Evolutionary conservation across 768 basidiomycete genomes (phyloP), one percentile per base, ranked within the genome.

Genomic region (Saitozyma podzolica): DNA sequence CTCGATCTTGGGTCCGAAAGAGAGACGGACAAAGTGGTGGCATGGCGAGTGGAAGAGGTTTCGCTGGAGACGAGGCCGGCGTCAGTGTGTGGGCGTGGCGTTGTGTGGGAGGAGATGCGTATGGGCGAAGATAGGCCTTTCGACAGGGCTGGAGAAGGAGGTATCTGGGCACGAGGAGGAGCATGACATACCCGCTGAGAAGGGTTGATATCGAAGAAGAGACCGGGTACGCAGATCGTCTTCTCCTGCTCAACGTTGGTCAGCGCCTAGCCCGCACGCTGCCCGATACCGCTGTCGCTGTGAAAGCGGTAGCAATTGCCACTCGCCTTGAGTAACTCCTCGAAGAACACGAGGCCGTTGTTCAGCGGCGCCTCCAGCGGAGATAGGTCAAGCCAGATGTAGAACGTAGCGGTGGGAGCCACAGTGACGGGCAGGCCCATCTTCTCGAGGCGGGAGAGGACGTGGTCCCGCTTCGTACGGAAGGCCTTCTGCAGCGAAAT

Each of bases 341-440:
- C 92, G 74, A 97, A 97, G 86, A 97, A 95, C 6, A 90, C 89
- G 72, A 96, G 81, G 17, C 93, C 93, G 72, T 91, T 91, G 81
- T 92, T 91, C 50, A 96, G 76, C 8, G 94, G 94, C 6, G 85
- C 69, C 9, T 91, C 89, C 52, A 96, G 84, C 59, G 83, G 83
- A 76, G 88, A 88, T 19, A 95, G 83, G 80, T 90, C 90, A 62
- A 94, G 85, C 92, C 94, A 96, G 76, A 96, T 86, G 80, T 97
- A 96, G 81, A 96, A 97, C 2, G 94, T 96, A 59, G 87, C 86
- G 17, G 7, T 91, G 6, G 75, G 70, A 39, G 72, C 72, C 37
- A 74, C 55, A 11, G 85, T 82, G 50, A 96, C 90, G 54, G 89
- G 86, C 20, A 96, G 83, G 50, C 86, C 88, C 59, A 97, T 84